phyloP scores from a whole-genome alignment of 1,284 basidiomycete species.

The Pseudozyma pruni region DNA sequence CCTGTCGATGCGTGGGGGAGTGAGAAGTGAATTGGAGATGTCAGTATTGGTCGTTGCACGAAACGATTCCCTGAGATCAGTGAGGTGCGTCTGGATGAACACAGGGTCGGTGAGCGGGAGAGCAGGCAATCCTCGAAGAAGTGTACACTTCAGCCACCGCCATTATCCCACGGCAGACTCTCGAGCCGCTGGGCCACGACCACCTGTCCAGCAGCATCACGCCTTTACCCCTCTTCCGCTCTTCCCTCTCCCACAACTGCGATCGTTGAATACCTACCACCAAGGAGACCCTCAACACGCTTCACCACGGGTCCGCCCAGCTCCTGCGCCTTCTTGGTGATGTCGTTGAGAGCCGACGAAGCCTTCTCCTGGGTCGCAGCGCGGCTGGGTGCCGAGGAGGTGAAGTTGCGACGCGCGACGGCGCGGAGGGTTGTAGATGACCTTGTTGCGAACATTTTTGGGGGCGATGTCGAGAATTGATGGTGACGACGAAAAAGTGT shows the following conservation, averaged over 20 bases:
- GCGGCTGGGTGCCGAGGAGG: slow-evolving; percentile 13
- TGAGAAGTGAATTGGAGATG: background rate
- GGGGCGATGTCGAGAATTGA: background rate
- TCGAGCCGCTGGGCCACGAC: too few species aligned
- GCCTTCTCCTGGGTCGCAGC: slow-evolving; percentile 35
- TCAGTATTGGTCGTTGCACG: background rate
- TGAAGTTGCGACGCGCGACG: slow-evolving; percentile 19
- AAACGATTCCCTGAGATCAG: too few species aligned
- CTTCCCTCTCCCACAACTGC: too few species aligned
- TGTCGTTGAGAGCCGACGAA: slow-evolving; percentile 29
- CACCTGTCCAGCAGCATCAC: too few species aligned
- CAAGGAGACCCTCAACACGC: slow-evolving; percentile 53
- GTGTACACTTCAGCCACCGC: too few species aligned
- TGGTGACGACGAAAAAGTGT: background rate
- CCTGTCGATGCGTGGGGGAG: slow-evolving; percentile 11
- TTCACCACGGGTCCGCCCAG: slow-evolving; percentile 55
- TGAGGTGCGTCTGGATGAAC: too few species aligned
- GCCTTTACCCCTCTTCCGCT: too few species aligned
- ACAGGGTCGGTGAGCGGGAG: background rate
- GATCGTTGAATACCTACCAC: slow-evolving; percentile 43
- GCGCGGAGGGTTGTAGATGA: slow-evolving; percentile 28
- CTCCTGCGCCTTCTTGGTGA: slow-evolving; percentile 56
- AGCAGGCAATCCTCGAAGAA: too few species aligned
- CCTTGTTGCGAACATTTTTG: slow-evolving; percentile 38
- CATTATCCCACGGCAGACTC: too few species aligned